Percentiles rank a stretch among this genome's conserved stretches.
Conservation (phyloP, 352 stramenopile species). For the Aphanomyces astaci region DNA sequence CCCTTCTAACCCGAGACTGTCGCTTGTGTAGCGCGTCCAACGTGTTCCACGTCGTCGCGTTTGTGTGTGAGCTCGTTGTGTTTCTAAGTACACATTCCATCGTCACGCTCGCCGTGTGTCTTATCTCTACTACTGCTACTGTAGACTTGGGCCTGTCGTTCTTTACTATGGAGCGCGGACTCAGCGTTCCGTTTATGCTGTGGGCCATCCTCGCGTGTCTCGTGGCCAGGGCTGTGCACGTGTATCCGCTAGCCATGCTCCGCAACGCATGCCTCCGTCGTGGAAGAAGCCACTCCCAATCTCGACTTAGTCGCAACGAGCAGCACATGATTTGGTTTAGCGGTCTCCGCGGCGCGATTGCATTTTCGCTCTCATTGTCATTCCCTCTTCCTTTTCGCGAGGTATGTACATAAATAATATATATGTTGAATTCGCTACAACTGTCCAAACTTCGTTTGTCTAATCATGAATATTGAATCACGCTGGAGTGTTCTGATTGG, state of each 20-base stretch:
- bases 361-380: conserved; percentile 71
- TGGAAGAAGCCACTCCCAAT: conserved; percentile 36
- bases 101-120: no score
- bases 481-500: no score
- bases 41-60: conserved; percentile 77
- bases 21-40: conserved; percentile 59
- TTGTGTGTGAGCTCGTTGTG: conserved; percentile 69
- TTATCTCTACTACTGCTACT: no score
- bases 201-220: conserved; percentile 63
- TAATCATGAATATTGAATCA: no score
- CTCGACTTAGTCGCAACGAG: not conserved
- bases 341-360: conserved; percentile 86
- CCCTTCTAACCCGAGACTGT: conserved; percentile 68
- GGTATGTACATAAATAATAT: no score
- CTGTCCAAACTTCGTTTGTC: not conserved
- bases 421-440: not conserved
- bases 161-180: conserved; percentile 73
- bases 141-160: conserved; percentile 32
- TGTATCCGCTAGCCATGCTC: conserved; percentile 65
- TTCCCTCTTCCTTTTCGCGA: not conserved
- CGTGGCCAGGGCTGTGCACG: conserved; percentile 56
- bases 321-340: conserved; percentile 88
- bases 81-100: conserved; percentile 6
- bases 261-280: conserved; percentile 49
- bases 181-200: conserved; percentile 43